phyloP scores from a whole-genome alignment of 1,284 basidiomycete species.

The Psilocybe mexicana region DNA sequence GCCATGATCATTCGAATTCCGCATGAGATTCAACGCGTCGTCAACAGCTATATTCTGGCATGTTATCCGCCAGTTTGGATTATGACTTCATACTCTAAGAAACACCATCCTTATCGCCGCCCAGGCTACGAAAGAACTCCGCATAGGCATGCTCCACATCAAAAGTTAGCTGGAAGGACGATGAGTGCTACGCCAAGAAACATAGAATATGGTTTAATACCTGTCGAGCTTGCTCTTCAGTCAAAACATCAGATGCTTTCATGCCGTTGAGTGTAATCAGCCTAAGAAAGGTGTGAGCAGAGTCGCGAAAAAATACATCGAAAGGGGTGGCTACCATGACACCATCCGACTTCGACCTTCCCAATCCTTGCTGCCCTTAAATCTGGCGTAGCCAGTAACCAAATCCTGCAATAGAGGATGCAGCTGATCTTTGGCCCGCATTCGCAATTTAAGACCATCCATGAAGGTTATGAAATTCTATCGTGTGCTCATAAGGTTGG shows the following conservation, averaged over 20 bases:
- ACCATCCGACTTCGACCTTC: slow-evolving; percentile 93
- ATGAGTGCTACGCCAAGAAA: not conserved
- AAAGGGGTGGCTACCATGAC: slow-evolving; percentile 67
- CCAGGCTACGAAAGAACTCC: slow-evolving; percentile 90
- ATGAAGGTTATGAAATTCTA: slow-evolving; percentile 98
- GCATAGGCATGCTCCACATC: slow-evolving; percentile 97
- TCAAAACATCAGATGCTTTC: slow-evolving; percentile 96
- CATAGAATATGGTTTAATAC: slow-evolving; percentile 37
- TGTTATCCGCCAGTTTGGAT: not conserved
- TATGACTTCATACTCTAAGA: slow-evolving; percentile 8
- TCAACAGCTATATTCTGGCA: not conserved
- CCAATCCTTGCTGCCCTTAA: slow-evolving; percentile 93
- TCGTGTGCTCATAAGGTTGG: slow-evolving; percentile 25
- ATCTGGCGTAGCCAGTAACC: slow-evolving; percentile 88
- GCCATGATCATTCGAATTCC: no score
- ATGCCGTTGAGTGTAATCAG: slow-evolving; percentile 95
- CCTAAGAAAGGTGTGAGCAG: slow-evolving; percentile 45
- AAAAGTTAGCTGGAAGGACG: slow-evolving; percentile 73
- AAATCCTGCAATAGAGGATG: slow-evolving; percentile 95
- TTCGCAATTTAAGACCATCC: slow-evolving; percentile 92
- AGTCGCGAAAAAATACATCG: no score
- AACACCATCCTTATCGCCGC: slow-evolving; percentile 39
- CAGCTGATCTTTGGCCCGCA: slow-evolving; percentile 95
- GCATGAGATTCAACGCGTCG: not conserved
- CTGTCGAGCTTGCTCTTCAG: slow-evolving; percentile 94